Percentiles rank a stretch among this genome's conserved stretches.
These are phyloP conservation scores for Cyclotella choctawhatcheeana DNA, from an alignment of 108 stramenopile species.

Conservation along the genomic window DNA sequence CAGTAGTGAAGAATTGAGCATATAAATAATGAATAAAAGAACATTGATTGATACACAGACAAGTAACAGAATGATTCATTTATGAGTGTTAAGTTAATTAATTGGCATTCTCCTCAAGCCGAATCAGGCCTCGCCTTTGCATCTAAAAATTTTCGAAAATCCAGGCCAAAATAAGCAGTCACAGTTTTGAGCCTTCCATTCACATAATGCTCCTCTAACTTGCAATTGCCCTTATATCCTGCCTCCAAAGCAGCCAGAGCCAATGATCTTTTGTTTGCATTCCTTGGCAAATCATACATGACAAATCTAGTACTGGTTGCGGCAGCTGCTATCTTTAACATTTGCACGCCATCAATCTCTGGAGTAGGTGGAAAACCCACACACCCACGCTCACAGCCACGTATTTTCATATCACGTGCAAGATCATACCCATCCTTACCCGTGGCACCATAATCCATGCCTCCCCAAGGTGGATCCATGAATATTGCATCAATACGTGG, in stretches of 20 bases:
- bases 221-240: conserved; percentile 81
- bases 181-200: conserved; percentile 90
- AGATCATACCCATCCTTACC: conserved; percentile 89
- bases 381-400: conserved; percentile 47
- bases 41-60: too few relatives aligned
- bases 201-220: conserved; percentile 87
- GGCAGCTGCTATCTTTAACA: conserved; percentile 76
- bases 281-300: conserved; percentile 79
- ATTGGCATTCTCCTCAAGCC: background rate
- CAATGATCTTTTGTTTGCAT: conserved; percentile 73
- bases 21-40: too few relatives aligned
- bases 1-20: conserved; percentile 12
- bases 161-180: conserved; percentile 83
- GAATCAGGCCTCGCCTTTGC: conserved; percentile 26
- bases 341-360: conserved; percentile 65
- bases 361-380: conserved; percentile 49
- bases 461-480: conserved; percentile 91
- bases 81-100: background rate
- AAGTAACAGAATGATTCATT: background rate
- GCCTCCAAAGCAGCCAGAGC: conserved; percentile 78
- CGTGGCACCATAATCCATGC: conserved; percentile 76
- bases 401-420: conserved; percentile 84
- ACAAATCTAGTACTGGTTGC: conserved; percentile 73
- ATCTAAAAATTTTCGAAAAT: conserved; percentile 51
- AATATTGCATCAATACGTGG: conserved; percentile 76